These are phyloP conservation scores for Staphylotrichum tortipilum DNA, from an alignment of 495 filamentous ascomycete species.

Conservation along the genomic window DNA sequence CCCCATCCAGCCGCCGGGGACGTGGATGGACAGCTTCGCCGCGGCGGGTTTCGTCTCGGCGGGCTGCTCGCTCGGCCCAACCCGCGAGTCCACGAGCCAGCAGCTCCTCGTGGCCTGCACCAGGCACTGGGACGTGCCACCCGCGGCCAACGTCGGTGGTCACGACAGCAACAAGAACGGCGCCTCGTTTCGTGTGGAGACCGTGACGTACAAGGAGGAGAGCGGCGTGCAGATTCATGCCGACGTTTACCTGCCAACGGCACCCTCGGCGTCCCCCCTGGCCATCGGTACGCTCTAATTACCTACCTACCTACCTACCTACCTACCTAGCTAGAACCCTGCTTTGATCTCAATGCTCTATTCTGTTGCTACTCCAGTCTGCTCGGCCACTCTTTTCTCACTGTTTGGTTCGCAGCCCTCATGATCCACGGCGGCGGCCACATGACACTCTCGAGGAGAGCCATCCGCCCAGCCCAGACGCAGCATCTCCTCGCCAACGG, in stretches of 20 bases:
- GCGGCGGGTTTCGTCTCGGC: conserved; percentile 39
- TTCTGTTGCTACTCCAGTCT: too few species aligned
- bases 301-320: too few species aligned
- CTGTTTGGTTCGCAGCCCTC: conserved; percentile 43
- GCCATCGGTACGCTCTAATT: neutral
- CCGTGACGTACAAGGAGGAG: conserved; percentile 22
- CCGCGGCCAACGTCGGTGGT: too few species aligned
- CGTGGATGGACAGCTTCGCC: conserved; percentile 32
- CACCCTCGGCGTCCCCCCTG: neutral
- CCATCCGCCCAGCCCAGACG: conserved; percentile 37
- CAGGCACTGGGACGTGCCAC: neutral
- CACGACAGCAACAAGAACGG: too few species aligned
- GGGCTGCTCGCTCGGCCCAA: too few species aligned
- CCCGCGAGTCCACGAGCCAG: too few species aligned
- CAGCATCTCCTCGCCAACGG: conserved; percentile 28
- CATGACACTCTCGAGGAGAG: conserved; percentile 38
- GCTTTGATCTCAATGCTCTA: too few species aligned
- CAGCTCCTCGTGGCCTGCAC: too few species aligned
- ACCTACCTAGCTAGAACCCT: too few species aligned
- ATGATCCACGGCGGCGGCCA: conserved; percentile 53
- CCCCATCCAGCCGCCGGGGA: conserved; percentile 20
- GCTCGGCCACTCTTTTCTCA: too few species aligned
- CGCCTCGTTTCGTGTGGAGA: conserved; percentile 20
- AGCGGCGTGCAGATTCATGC: conserved; percentile 27
- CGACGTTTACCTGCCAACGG: conserved; percentile 37